Base-by-base conservation (phyloP, 2,329 filamentous ascomycete genomes). In the Pseudocercospora ulei region DNA sequence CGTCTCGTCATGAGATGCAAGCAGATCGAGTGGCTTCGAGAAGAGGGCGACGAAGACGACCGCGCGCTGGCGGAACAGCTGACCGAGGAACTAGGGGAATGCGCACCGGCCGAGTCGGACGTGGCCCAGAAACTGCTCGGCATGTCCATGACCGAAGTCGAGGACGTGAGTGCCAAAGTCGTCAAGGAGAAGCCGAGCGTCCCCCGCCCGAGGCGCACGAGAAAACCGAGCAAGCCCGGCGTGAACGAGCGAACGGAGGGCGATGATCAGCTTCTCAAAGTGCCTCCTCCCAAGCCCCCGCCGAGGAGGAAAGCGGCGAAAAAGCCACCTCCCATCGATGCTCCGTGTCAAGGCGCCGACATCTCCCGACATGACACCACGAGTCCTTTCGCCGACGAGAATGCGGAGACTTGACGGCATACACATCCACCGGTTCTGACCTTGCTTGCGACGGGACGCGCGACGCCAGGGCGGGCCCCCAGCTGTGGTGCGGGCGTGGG, bases 161-260 rank as follows among this genome's bases (percentile, higher is more conserved):
- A 76, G 20, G 81, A 90, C 52, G 76, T 93, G 26, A 52, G 53
- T 18, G 84, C 85, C 9, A 60, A 62, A 4, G 75, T 76, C 7
- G 80, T 86, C 28, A 83, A 72, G 58, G 84, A 88, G 62, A 86
- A 82, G 59, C 84, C 84, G 0, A 84, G 82, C 1, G 76, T 88
- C 13, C 78, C 86, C 53, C 86, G 84, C 11, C 84, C 83, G 4
- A 85, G 82, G 56, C 71, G 79, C 30, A 63, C 59, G 41, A 55
- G 61, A 30, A 75, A 56, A 27, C 38, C 31, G 6, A 43, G 38
- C 28, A 49, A 49, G 26, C 35, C 43, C 29, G 28, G 33, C 20
- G 35, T 35, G 14, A 44, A 29, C 14, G 41, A 41, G 2, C 31
- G 25, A 9, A 40, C 36, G 14, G 34, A 44, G 8, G 41, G 33